Conservation (phyloP, 208 protist genomes). For the Wallacemonas sp. region DNA sequence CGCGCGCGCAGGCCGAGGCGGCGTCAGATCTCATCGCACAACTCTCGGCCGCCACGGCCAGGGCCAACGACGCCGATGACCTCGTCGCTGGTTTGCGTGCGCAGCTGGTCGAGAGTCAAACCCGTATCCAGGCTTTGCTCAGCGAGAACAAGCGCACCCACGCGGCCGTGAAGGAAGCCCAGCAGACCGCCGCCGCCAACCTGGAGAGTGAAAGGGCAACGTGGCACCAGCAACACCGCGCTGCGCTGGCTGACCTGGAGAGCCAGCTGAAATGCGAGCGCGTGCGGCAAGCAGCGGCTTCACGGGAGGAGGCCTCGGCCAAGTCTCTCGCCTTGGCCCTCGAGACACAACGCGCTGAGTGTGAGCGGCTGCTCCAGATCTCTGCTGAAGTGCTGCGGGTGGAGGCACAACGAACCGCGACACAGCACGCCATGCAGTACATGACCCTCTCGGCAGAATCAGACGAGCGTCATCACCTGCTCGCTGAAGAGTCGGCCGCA, state of each 20-base stretch:
- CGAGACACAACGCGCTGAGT: slow-evolving; percentile 1
- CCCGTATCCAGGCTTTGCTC: background rate
- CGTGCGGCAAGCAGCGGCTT: background rate
- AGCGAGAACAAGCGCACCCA: background rate
- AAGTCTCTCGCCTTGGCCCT: background rate
- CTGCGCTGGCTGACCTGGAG: background rate
- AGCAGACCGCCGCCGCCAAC: background rate
- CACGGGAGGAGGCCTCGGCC: too few relatives aligned
- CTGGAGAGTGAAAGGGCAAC: background rate
- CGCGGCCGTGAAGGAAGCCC: background rate
- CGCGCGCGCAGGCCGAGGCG: background rate
- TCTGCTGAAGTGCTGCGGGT: background rate
- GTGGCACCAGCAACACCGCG: slow-evolving; percentile 3
- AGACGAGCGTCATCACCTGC: background rate
- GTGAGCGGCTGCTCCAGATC: background rate
- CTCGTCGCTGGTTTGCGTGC: background rate
- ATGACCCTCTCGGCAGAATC: background rate
- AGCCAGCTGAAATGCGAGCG: background rate
- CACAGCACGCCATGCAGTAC: background rate
- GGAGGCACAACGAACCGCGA: background rate
- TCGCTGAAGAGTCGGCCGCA: background rate
- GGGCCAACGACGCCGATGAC: background rate
- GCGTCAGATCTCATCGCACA: background rate
- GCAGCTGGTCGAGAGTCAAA: slow-evolving; percentile 1
- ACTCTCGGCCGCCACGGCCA: background rate